phyloP scores from a whole-genome alignment of 768 basidiomycete genomes.

The Hericium alpestre region DNA sequence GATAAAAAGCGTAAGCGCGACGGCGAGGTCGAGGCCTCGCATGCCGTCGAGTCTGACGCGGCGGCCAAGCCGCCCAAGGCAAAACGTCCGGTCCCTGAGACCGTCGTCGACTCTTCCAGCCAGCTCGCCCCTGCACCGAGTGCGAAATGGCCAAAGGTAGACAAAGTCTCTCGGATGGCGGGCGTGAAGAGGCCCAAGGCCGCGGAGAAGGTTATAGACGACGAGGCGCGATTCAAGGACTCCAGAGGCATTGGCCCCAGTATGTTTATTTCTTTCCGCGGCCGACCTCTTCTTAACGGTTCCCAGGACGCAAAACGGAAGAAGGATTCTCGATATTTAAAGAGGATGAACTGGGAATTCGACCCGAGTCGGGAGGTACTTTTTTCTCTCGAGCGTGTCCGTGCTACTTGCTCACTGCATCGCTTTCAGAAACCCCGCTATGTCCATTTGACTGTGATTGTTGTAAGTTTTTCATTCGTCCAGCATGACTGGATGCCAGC shows the following conservation, averaged over 20 bases:
- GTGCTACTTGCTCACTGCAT: too few relatives aligned
- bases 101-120: constrained; percentile 55
- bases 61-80: constrained; percentile 17
- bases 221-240: constrained; percentile 51
- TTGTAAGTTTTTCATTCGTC: constrained; percentile 40
- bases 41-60: constrained; percentile 4
- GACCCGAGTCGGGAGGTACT: constrained; percentile 60
- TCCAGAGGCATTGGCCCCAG: constrained; percentile 66
- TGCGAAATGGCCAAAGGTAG: constrained; percentile 23
- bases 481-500: not conserved
- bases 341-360: constrained; percentile 72
- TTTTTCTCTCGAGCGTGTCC: not conserved
- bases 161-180: not conserved
- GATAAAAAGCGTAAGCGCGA: constrained; percentile 32
- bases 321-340: constrained; percentile 76
- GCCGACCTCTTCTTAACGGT: constrained; percentile 1
- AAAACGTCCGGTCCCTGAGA: constrained; percentile 35
- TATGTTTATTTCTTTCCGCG: constrained; percentile 27
- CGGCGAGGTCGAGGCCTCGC: constrained; percentile 2
- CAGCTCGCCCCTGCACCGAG: constrained; percentile 13
- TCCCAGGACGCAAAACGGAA: constrained; percentile 63
- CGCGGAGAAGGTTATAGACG: constrained; percentile 19
- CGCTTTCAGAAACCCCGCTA: constrained; percentile 55
- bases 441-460: constrained; percentile 89
- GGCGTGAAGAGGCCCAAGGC: not conserved